Conservation (phyloP, 345 rosid species). For the Citrus trifoliata region DNA sequence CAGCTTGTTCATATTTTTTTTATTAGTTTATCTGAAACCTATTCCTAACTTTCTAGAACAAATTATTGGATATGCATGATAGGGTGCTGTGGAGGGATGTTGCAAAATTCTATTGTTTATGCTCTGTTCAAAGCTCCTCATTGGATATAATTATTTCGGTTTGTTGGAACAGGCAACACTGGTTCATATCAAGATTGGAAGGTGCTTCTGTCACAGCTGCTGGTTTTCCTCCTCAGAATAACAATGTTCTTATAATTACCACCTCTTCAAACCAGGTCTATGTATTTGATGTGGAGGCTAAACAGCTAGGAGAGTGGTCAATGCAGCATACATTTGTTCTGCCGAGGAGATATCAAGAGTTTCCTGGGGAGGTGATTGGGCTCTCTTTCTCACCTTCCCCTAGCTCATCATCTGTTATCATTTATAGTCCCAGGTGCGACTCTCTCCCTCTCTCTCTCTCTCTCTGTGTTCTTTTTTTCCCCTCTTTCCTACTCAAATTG, state of each 20-base stretch:
- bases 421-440: conserved; percentile 84
- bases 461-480: background rate
- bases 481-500: background rate
- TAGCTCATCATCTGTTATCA: conserved; percentile 51
- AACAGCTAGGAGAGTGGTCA: conserved; percentile 92
- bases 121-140: background rate
- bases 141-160: conserved; percentile 5
- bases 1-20: background rate
- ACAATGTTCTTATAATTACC: conserved; percentile 66
- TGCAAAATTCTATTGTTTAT: background rate
- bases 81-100: background rate
- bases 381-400: conserved; percentile 69
- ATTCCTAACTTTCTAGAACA: background rate
- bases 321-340: conserved; percentile 49
- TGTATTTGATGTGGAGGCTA: conserved; percentile 87
- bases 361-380: conserved; percentile 94
- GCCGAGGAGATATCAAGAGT: conserved; percentile 84
- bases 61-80: background rate
- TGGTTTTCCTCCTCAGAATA: conserved; percentile 76
- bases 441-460: background rate
- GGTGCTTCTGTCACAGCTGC: conserved; percentile 92
- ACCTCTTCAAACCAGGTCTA: conserved; percentile 85
- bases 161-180: conserved; percentile 70
- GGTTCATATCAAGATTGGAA: conserved; percentile 89
- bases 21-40: background rate